Evolutionary conservation across 768 basidiomycete genomes (phyloP), one percentile per base, ranked within the genome.

Genomic region (Cystobasidium onofrii): DNA sequence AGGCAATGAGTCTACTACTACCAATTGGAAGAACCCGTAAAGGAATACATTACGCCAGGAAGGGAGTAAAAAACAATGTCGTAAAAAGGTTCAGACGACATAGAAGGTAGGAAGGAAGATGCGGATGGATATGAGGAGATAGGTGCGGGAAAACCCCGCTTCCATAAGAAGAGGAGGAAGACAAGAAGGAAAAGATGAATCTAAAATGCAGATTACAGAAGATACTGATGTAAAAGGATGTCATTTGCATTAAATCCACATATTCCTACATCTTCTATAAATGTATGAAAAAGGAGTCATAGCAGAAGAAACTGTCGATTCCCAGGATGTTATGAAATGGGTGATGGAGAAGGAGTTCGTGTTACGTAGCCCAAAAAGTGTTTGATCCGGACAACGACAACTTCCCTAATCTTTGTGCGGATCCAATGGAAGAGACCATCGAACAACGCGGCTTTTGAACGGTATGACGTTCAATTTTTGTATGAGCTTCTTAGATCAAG

Each of bases 401-500:
- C 36, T 61, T n/a, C n/a, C n/a, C 57, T 18, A 61, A 15, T n/a
- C 57, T 61, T 31, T 61, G 31, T 33, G 57, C 57, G 3, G 31
- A 27, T n/a, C 57, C 23, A 15, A 3, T n/a, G 25, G 13, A 31
- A 61, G 20, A 23, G 9, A 3, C 57, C 2, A 61, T 4, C 36
- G 17, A 15, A 12, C 31, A 15, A 23, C 36, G 17, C 29, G 57
- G 34, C 6, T 65, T 12, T 27, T 33, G 27, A 65, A 43, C 64
- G 12, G 15, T 43, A 41, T 7, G 13, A 17, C 25, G 39, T 27
- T 27, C 33, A 23, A n/a, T n/a, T 29, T 33, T 43, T 65, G 64
- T 10, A 43, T 6, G 15, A 65, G 64, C 3, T 65, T 17, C 69
- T 85, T 86, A 96, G 79, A 97, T 95, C 75, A 96, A 88, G 82